Base-by-base conservation (phyloP, 345 rosid species). In the Gossypium thurberi region DNA sequence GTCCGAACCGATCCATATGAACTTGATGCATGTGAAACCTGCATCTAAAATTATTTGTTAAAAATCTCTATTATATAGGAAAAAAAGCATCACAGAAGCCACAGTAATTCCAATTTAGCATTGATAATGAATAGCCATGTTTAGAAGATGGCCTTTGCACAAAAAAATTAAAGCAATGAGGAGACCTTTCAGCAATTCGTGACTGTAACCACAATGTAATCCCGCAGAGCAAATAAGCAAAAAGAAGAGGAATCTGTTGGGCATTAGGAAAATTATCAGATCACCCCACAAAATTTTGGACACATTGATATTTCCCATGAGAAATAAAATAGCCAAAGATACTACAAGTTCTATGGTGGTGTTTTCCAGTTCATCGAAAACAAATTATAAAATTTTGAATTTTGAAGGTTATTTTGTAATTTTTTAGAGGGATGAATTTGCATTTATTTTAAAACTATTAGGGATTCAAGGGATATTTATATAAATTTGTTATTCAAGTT, bases 71-170 rank as follows among this genome's bases (percentile, higher is more conserved):
- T 21, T 21, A 21, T 21, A 21, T 21, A 21, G 23, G 23, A 1
- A 21, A 25, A 25, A 25, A 25, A 25, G 26, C 26, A 25, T 25
- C 0, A 2, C 26, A 25, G 26, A 25, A 25, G 26, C 26, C 26
- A 25, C 26, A 25, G 26, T 25, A 25, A 25, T 25, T 25, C 26
- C 26, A 25, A 25, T 25, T 25, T 25, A 25, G 26, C 26, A 2
- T 25, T 25, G 2, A 25, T 25, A 25, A 25, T 25, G 26, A 1
- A 25, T 25, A 25, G 62, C 72, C 76, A 48, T 76, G 82, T 69
- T 78, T 82, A 65, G 82, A 68, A 65, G 85, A 67, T 70, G 55
- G 64, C 85, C 91, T 88, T 73, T 61, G 64, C 8, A n/a, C 18
- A 58, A 66, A 65, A 50, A 1, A 72, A 21, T 47, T 48, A 28